Base-by-base conservation (phyloP, 2,329 filamentous ascomycete genomes). In the Zymoseptoria tritici region DNA sequence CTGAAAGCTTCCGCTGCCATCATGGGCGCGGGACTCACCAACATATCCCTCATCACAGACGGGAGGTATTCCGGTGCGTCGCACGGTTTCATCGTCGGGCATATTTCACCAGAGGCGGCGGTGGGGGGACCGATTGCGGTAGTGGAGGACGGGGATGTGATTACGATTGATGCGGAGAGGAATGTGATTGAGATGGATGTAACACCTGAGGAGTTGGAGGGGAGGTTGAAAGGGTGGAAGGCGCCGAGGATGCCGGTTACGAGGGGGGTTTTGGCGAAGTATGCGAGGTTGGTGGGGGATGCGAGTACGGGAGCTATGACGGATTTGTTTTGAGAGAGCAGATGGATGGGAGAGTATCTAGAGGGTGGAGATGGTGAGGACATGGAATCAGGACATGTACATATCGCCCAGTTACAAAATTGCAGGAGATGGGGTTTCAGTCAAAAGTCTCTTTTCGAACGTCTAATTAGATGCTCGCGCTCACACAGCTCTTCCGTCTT, bases 1-100 rank as follows among this genome's bases (percentile, higher is more conserved):
- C 82, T 97, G 52, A 91, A 89, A 72, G 90, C 93, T 9, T 89
- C 85, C 60, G 91, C 91, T 0, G 90, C 92, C 19, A 90, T 97
- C 66, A 96, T 96, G 88, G 93, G 93, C 54, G 93, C 93, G 0
- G 89, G 89, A 11, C 79, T 97, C 56, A 90, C 81, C 56, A 96
- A 96, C 69, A 84, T 97, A 8, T 92, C 93, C 0, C 82, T 97
- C 13, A 90, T 97, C 54, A 97, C 93, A 0, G 93, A 97, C 72
- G 93, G 93, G 0, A 80, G 93, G 52, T 97, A 97, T 74, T 88
- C 84, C 53, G 93, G 93, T 31, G 93, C 91, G 2, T 89, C 84
- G 57, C 92, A 97, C 73, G 91, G 91, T 0, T 96, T 96, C 74
- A 94, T 96, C 70, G 90, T 97, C 16, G 93, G 93, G 0, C 92